phyloP scores from a whole-genome alignment of 768 basidiomycete genomes.

The Mycena albidolilacea region DNA sequence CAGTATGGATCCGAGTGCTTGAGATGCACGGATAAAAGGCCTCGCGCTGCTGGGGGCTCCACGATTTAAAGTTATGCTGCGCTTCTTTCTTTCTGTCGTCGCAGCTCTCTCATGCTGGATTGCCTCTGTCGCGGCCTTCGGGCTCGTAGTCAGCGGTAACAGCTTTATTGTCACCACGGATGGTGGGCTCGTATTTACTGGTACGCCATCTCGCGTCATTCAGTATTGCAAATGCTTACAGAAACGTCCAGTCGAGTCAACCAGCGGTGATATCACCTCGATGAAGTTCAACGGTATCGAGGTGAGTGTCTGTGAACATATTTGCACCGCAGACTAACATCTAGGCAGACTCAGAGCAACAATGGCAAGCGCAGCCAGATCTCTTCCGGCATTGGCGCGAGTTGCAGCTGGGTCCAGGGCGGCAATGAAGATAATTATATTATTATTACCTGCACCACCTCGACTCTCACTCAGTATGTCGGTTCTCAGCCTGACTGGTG shows the following conservation, averaged over 20 bases:
- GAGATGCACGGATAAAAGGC: too few relatives aligned
- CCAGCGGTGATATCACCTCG: constrained; percentile 63
- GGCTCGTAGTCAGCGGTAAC: too few relatives aligned
- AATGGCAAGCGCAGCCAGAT: constrained; percentile 60
- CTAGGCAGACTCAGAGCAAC: neutral
- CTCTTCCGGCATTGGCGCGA: constrained; percentile 61
- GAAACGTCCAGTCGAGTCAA: constrained; percentile 34
- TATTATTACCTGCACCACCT: constrained; percentile 54
- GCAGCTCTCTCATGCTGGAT: too few relatives aligned
- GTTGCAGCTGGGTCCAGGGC: constrained; percentile 38
- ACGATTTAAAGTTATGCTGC: too few relatives aligned
- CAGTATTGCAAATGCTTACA: neutral
- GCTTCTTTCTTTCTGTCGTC: too few relatives aligned
- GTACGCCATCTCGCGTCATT: constrained; percentile 27
- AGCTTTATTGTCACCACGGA: constrained; percentile 35
- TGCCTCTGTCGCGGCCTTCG: too few relatives aligned
- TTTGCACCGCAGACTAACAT: neutral
- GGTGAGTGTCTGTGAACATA: constrained; percentile 48
- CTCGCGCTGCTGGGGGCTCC: too few relatives aligned
- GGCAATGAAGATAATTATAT: constrained; percentile 54
- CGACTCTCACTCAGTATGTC: constrained; percentile 49
- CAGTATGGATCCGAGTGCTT: too few relatives aligned
- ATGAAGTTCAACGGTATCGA: constrained; percentile 62
- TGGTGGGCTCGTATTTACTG: constrained; percentile 53
- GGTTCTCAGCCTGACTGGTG: too few relatives aligned